A percentile compares a stretch with the other conserved stretches of the same genome.
These are phyloP conservation scores for Iberis pinnata DNA, from an alignment of 345 rosid genomes.

Conservation along the genomic window DNA sequence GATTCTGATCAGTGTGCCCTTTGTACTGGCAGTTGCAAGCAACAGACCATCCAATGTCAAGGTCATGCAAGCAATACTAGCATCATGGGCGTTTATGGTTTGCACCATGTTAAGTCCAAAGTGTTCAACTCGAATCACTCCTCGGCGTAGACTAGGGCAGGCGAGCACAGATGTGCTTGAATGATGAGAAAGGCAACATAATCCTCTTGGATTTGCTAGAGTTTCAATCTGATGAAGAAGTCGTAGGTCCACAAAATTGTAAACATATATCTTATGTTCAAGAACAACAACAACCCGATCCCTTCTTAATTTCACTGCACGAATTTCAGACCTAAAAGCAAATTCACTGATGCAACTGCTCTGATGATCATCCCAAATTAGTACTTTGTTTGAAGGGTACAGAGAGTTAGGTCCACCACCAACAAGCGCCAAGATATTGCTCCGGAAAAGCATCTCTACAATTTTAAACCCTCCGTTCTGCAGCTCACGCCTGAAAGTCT, in stretches of 20 bases:
- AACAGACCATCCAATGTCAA: constrained; percentile 78
- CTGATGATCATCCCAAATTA: constrained; percentile 87
- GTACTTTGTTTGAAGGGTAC: constrained; percentile 69
- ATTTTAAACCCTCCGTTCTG: constrained; percentile 64
- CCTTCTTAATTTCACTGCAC: constrained; percentile 60
- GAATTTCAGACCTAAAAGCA: constrained; percentile 70
- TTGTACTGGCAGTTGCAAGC: constrained; percentile 85
- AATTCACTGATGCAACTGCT: constrained; percentile 79
- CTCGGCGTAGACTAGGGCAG: constrained; percentile 70
- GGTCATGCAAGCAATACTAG: constrained; percentile 66
- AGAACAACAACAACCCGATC: constrained; percentile 73
- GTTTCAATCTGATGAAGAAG: constrained; percentile 87
- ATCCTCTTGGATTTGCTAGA: constrained; percentile 65
- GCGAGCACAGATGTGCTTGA: constrained; percentile 67
- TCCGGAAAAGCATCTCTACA: constrained; percentile 84
- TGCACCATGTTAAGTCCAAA: constrained; percentile 66
- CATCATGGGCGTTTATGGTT: constrained; percentile 64
- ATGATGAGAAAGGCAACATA: constrained; percentile 78
- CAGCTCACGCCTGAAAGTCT: constrained; percentile 58
- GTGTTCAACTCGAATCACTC: constrained; percentile 71
- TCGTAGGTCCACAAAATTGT: constrained; percentile 60
- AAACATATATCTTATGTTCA: constrained; percentile 77
- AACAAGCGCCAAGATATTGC: constrained; percentile 82
- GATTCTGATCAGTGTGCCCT: constrained; percentile 81
- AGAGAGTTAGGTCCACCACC: constrained; percentile 65